phyloP scores from a whole-genome alignment of 257 asterid genomes.

The Jaltomata sinuosa region DNA sequence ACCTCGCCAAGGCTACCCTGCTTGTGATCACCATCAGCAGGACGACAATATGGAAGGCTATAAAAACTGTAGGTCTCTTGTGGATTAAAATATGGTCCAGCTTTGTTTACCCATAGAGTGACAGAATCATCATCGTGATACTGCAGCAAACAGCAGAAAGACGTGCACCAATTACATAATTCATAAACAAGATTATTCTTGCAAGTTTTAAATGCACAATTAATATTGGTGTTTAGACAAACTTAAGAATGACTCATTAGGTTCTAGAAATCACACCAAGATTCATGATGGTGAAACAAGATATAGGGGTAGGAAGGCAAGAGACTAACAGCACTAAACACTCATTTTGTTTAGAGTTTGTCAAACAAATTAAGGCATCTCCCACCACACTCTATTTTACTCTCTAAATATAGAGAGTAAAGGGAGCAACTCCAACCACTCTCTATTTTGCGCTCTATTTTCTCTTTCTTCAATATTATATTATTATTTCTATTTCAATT shows the following conservation, averaged over 20 bases:
- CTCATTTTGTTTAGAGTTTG: too few species aligned
- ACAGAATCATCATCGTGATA: conserved; percentile 43
- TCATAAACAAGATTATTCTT: background rate
- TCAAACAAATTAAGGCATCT: too few species aligned
- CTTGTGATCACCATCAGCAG: conserved; percentile 40
- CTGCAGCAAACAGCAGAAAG: conserved; percentile 27
- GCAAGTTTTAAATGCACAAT: background rate
- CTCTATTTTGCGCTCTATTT: too few species aligned
- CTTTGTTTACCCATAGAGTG: conserved; percentile 65
- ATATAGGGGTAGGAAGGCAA: background rate
- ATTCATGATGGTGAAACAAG: background rate
- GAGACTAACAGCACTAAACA: too few species aligned
- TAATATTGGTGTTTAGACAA: background rate
- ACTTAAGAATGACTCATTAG: background rate
- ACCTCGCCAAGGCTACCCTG: conserved; percentile 68
- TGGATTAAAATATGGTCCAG: conserved; percentile 64
- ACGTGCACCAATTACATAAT: background rate
- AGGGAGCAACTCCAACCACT: too few species aligned
- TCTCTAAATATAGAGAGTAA: too few species aligned
- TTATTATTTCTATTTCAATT: too few species aligned
- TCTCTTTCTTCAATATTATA: too few species aligned
- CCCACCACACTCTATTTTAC: too few species aligned
- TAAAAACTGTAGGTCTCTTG: conserved; percentile 75
- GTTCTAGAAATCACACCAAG: background rate
- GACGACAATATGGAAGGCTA: conserved; percentile 59